A percentile compares a stretch with the other conserved stretches of the same genome.
Evolutionary conservation across 345 rosid species (phyloP).

Genomic region (Gossypium mustelinum): DNA sequence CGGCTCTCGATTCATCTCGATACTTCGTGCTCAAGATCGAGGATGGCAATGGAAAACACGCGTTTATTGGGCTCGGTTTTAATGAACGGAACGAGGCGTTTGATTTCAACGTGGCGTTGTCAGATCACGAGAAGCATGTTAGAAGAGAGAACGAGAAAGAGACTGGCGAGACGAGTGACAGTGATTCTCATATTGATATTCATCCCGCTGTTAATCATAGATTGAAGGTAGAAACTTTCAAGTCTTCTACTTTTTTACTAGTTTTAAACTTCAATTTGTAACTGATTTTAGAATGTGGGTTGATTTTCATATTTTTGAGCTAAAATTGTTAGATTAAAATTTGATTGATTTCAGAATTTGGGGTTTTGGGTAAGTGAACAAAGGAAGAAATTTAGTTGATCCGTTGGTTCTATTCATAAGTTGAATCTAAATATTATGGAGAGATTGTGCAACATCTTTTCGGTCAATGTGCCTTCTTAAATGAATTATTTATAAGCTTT

Average conservation of each 20-base stretch:
- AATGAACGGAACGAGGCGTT: slow-evolving; percentile 87
- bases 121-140: slow-evolving; percentile 93
- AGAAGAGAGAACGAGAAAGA: slow-evolving; percentile 81
- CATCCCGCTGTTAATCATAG: slow-evolving; percentile 98
- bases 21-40: slow-evolving; percentile 95
- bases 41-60: slow-evolving; percentile 91
- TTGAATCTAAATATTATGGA: neutral
- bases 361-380: neutral
- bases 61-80: slow-evolving; percentile 93
- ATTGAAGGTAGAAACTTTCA: slow-evolving; percentile 55
- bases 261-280: neutral
- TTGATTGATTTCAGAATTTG: neutral
- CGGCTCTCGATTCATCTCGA: slow-evolving; percentile 95
- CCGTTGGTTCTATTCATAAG: neutral
- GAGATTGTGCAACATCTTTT: neutral
- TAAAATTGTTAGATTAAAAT: neutral
- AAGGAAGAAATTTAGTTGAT: neutral
- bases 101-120: slow-evolving; percentile 97
- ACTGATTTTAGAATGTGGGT: neutral
- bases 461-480: neutral
- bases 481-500: neutral
- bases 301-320: neutral
- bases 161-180: slow-evolving; percentile 29
- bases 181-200: slow-evolving; percentile 74
- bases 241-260: neutral